Conservation (phyloP, 495 filamentous ascomycete species). For the Penicillium cataractarum region DNA sequence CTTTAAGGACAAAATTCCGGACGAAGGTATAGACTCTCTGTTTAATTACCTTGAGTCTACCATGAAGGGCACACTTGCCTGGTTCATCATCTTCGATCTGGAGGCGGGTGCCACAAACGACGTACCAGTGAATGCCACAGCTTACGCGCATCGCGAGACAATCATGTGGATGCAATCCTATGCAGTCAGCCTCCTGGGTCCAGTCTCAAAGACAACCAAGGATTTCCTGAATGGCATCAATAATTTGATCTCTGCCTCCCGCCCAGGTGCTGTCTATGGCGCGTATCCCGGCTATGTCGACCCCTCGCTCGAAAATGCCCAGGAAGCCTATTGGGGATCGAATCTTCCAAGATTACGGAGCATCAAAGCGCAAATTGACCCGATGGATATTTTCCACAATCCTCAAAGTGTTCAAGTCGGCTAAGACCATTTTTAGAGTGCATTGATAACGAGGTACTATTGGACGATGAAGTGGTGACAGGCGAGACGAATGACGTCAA, state of each 20-base stretch:
- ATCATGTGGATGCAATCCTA: slow-evolving; percentile 52
- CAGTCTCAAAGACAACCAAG: slow-evolving; percentile 37
- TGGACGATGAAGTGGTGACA: background rate
- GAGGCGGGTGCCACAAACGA: slow-evolving; percentile 49
- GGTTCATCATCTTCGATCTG: slow-evolving; percentile 49
- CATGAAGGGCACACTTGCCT: slow-evolving; percentile 47
- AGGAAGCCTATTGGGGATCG: slow-evolving; percentile 57
- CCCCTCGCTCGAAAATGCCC: slow-evolving; percentile 49
- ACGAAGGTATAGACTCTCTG: slow-evolving; percentile 39
- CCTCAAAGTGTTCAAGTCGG: slow-evolving; percentile 54
- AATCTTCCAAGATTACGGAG: slow-evolving; percentile 54
- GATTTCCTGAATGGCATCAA: slow-evolving; percentile 52
- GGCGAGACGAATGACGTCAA: background rate
- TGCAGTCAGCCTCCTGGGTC: slow-evolving; percentile 43
- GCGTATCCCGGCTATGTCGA: slow-evolving; percentile 78
- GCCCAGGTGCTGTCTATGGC: slow-evolving; percentile 31
- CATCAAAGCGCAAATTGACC: slow-evolving; percentile 60
- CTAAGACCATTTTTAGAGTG: background rate
- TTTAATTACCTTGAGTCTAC: slow-evolving; percentile 49
- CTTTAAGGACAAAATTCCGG: slow-evolving; percentile 49
- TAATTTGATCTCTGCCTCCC: slow-evolving; percentile 29
- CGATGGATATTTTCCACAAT: slow-evolving; percentile 63
- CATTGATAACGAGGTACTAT: background rate
- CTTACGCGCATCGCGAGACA: slow-evolving; percentile 49
- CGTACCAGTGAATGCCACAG: slow-evolving; percentile 40